A percentile compares a stretch with the other conserved stretches of the same genome.
Evolutionary conservation across 2,329 filamentous ascomycete species (phyloP).

Genomic region (Aaosphaeria pasadenensis): DNA sequence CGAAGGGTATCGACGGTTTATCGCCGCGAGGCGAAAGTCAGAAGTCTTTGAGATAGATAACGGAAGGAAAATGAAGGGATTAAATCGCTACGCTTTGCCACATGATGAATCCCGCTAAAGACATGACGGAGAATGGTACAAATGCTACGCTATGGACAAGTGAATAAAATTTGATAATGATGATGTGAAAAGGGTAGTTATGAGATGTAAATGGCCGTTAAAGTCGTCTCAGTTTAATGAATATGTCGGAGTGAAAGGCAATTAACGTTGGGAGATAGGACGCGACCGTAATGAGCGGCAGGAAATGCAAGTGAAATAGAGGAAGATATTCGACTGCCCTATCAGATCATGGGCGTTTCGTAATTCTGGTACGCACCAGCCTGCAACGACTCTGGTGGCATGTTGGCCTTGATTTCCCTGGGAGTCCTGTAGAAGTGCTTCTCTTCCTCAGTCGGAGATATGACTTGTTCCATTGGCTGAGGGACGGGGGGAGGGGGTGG

Average conservation of each 20-base stretch:
- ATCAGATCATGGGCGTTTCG: slow-evolving; percentile 1
- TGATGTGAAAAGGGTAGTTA: neutral
- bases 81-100: neutral
- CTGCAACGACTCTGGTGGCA: slow-evolving; percentile 47
- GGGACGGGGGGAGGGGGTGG: slow-evolving; percentile 35
- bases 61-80: neutral
- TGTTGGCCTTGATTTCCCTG: slow-evolving; percentile 49
- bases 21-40: neutral
- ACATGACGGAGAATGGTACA: neutral
- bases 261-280: neutral
- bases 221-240: neutral
- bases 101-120: neutral
- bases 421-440: slow-evolving; percentile 38
- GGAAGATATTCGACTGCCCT: neutral
- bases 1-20: too few species aligned
- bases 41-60: neutral
- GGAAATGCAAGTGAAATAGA: neutral
- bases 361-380: slow-evolving; percentile 35
- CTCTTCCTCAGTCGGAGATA: slow-evolving; percentile 31
- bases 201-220: neutral
- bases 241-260: neutral
- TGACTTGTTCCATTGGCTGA: slow-evolving; percentile 39
- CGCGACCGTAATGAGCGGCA: too few species aligned
- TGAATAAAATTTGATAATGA: neutral
- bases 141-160: neutral